phyloP scores from a whole-genome alignment of 352 stramenopile species.

The Phytophthora vignae region DNA sequence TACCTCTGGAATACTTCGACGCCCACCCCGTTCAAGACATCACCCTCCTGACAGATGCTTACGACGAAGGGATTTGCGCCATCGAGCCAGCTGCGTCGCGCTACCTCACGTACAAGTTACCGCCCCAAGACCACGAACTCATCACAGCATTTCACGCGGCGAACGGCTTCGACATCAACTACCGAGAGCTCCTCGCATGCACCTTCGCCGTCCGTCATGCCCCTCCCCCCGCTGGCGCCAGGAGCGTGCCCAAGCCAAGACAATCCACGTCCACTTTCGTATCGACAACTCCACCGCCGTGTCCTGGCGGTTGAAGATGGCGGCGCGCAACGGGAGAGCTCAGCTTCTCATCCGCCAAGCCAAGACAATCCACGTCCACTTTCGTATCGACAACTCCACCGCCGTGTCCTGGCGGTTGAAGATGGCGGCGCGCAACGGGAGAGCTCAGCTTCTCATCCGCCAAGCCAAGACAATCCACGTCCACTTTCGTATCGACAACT shows the following conservation, averaged over 20 bases:
- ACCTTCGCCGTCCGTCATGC: neutral
- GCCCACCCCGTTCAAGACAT: neutral
- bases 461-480: neutral
- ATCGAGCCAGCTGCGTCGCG: neutral
- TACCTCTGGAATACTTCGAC: neutral
- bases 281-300: too few relatives aligned
- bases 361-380: neutral
- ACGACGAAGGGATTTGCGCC: neutral
- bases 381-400: too few relatives aligned
- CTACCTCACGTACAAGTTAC: neutral
- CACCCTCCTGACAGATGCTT: neutral
- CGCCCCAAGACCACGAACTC: neutral
- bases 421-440: too few relatives aligned
- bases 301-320: too few relatives aligned
- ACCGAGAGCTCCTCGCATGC: slow-evolving; percentile 2
- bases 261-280: too few relatives aligned
- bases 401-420: too few relatives aligned
- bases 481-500: too few relatives aligned
- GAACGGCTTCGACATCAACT: slow-evolving; percentile 1
- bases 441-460: too few relatives aligned
- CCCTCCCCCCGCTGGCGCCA: too few relatives aligned
- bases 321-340: neutral
- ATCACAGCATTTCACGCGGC: neutral
- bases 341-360: slow-evolving; percentile 3
- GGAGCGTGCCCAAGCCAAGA: neutral